Base-by-base conservation (phyloP, 2,329 filamentous ascomycete species). In the Colletotrichum lindemuthianum region DNA sequence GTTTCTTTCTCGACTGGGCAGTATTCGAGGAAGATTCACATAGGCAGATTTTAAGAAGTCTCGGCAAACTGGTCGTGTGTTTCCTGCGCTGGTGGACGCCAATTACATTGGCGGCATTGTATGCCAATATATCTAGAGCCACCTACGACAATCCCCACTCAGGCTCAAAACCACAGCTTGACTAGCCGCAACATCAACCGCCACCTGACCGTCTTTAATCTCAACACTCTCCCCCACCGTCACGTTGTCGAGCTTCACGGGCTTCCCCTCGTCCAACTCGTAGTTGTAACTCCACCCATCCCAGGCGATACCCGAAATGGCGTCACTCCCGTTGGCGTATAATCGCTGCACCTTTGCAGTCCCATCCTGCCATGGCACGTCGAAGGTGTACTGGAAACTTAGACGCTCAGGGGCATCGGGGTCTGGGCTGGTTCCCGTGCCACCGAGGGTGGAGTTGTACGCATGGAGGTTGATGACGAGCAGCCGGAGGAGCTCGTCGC, bases 221-320 rank as follows among this genome's bases (percentile, higher is more conserved):
- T 71, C 68, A 1, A 79, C 72, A 32, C 34, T 79, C 75, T 88
- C 84, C 0, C 79, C 82, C 4, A 76, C 72, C 4, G 86, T 89
- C 12, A 87, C 80, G 70, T 90, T 89, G 1, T 65, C 60, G 73
- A 89, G 68, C 60, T 79, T 72, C 39, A 87, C 84, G 2, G 87
- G 85, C 71, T 72, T 75, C 0, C 87, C 88, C 4, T 77, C 68
- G 10, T 83, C 79, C 53, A 89, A 74, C 72, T 90, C 87, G 63
- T 82, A 83, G 69, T 89, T 86, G 68, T 87, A 90, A 67, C 84
- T 89, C 71, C 77, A 81, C 1, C 86, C 87, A 72, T 89, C 85
- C 76, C 83, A 90, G 0, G 85, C 84, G 47, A 89, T 83, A 0
- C 87, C 87, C 1, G 83, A 84, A 24, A 88, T 82, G 8, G 88